These are phyloP conservation scores for Pleomassaria siparia DNA, from an alignment of 2,329 filamentous ascomycete genomes.

Conservation along the genomic window DNA sequence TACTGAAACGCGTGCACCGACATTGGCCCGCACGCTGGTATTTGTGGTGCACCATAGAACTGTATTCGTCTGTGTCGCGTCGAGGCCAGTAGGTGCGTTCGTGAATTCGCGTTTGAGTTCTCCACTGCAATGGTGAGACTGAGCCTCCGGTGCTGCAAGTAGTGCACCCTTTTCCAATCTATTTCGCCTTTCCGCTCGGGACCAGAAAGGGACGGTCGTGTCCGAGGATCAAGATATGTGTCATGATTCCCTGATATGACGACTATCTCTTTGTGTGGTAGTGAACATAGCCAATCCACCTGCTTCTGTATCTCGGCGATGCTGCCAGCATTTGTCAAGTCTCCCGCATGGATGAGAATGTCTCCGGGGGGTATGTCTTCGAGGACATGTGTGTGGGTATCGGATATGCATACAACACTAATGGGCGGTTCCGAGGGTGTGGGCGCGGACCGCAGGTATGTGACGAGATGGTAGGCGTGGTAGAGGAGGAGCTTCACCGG, in stretches of 20 bases:
- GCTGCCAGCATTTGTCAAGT: slow-evolving; percentile 75
- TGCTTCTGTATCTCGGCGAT: slow-evolving; percentile 75
- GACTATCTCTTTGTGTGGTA: slow-evolving; percentile 79
- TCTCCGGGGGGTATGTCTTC: slow-evolving; percentile 72
- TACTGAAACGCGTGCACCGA: slow-evolving; percentile 79
- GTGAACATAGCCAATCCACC: slow-evolving; percentile 75
- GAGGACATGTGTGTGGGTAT: slow-evolving; percentile 73
- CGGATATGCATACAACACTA: slow-evolving; percentile 83
- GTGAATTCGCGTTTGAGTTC: slow-evolving; percentile 7
- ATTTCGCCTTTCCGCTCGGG: slow-evolving; percentile 60
- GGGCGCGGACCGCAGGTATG: slow-evolving; percentile 67
- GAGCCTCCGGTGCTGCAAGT: slow-evolving; percentile 70
- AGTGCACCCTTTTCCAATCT: slow-evolving; percentile 69
- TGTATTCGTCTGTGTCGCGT: slow-evolving; percentile 56
- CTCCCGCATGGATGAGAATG: slow-evolving; percentile 85
- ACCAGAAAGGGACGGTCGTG: slow-evolving; percentile 51
- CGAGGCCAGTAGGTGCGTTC: slow-evolving; percentile 18
- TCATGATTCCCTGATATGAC: slow-evolving; percentile 89
- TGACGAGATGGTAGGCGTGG: slow-evolving; percentile 64
- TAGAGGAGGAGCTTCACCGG: slow-evolving; percentile 67
- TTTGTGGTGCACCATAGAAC: slow-evolving; percentile 79
- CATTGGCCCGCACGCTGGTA: slow-evolving; percentile 71
- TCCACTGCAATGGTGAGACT: slow-evolving; percentile 55
- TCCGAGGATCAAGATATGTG: slow-evolving; percentile 73
- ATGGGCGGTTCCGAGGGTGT: slow-evolving; percentile 62